Evolutionary conservation across 2,329 filamentous ascomycete genomes (phyloP), one percentile per base, ranked within the genome.

Genomic region (Aureobasidium sp.): DNA sequence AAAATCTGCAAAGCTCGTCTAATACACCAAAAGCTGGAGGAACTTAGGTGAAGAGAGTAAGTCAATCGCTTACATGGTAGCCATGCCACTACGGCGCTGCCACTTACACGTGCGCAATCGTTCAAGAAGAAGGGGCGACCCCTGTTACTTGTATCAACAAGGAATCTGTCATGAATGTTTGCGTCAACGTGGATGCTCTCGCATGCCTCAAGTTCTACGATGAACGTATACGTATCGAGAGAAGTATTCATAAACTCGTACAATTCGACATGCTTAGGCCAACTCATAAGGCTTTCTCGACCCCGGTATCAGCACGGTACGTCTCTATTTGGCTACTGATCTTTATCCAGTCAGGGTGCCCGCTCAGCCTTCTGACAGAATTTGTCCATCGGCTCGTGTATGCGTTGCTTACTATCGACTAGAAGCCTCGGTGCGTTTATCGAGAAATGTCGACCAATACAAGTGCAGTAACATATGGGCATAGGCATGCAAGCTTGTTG

Each of bases 401-500:
- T 46, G 43, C 43, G 17, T 23, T 46, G 43, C 43, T 46, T 46
- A 46, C 43, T 46, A 17, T 46, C 15, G 17, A 29, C 23, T 29
- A 6, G 23, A 46, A 46, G 43, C 15, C 23, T 29, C 13, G 23
- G 27, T 46, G 43, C 23, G 17, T 17, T 4, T 10, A 46, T 29
- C 23, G 23, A n/a, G 43, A 46, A 6, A 21, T 8, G 38, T 21
- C 25, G 15, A 29, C 43, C 43, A 46, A 46, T 46, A 46, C n/a
- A n/a, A n/a, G n/a, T n/a, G n/a, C n/a, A n/a, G n/a, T n/a, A n/a
- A n/a, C n/a, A n/a, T n/a, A n/a, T n/a, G n/a, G n/a, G n/a, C n/a
- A n/a, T 74, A 2, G 73, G 73, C 25, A 67, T 74, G 64, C 69
- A 73, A 64, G 73, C 71, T 29, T 74, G 73, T 60, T 74, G 70